Evolutionary conservation across 1,284 basidiomycete species (phyloP).

Genomic region (Malassezia furfur): DNA sequence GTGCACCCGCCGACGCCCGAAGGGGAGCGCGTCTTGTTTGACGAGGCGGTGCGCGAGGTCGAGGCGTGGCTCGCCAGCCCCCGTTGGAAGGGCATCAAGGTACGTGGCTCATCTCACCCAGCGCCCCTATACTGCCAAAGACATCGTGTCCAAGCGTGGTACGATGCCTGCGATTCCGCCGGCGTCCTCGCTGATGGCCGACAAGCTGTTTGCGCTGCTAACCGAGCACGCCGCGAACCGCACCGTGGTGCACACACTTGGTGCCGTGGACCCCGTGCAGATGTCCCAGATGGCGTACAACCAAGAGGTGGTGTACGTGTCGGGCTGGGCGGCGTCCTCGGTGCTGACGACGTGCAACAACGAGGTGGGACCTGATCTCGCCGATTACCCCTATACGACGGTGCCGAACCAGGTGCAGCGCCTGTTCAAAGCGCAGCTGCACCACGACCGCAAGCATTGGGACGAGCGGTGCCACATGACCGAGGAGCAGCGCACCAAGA

Average conservation of each 20-base stretch:
- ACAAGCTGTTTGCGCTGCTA: constrained; percentile 68
- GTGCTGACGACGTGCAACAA: constrained; percentile 64
- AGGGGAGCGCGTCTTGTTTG: constrained; percentile 61
- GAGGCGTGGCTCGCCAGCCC: constrained; percentile 65
- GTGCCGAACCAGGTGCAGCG: constrained; percentile 60
- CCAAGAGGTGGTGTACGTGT: constrained; percentile 90
- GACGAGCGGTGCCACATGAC: constrained; percentile 56
- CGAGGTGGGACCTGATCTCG: constrained; percentile 80
- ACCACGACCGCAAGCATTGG: constrained; percentile 57
- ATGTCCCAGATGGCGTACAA: constrained; percentile 94
- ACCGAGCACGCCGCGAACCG: constrained; percentile 59
- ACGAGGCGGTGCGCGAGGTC: constrained; percentile 59
- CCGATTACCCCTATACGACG: constrained; percentile 58
- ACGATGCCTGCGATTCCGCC: constrained; percentile 69
- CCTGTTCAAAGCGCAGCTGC: constrained; percentile 58
- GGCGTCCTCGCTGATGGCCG: constrained; percentile 62
- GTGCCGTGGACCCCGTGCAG: constrained; percentile 69
- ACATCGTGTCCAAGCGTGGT: constrained; percentile 77
- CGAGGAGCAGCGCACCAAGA: constrained; percentile 56
- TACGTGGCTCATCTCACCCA: neutral
- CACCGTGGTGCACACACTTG: constrained; percentile 41
- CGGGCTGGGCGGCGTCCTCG: constrained; percentile 87
- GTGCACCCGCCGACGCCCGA: constrained; percentile 59
- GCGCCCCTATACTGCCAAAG: constrained; percentile 66
- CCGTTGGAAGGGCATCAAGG: constrained; percentile 62